Base-by-base conservation (phyloP, 1,284 basidiomycete genomes). In the Earliella scabrosa region DNA sequence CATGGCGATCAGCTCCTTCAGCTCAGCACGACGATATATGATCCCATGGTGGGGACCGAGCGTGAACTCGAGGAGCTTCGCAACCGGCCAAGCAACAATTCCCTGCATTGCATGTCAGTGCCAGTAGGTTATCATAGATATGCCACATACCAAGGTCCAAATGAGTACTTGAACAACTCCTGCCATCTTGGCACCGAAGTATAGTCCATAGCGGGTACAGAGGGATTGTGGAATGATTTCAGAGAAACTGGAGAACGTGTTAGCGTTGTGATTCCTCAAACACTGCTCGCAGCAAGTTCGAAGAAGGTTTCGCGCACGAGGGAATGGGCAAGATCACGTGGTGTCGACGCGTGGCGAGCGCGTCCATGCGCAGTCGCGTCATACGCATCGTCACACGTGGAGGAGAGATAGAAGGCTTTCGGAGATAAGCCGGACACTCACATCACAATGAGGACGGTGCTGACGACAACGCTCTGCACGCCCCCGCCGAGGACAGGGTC, bases 171-270 rank as follows among this genome's bases (percentile, higher is more conserved):
- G 83, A 1, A 93, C 92, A 58, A 93, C 79, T 0, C 88, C 86
- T 0, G 93, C 93, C 80, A 95, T 93, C 65, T 90, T 92, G 1
- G 95, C 95, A 27, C 96, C 96, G 50, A 98, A 87, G 56, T 90
- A 89, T 2, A 98, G 82, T 23, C 96, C 96, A 77, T 97, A 92
- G 16, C 95, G 87, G 11, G 95, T 96, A 71, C 94, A 98, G 7
- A 96, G 75, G 3, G 89, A 91, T 74, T 93, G 86, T 0, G 95
- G 95, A 57, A 97, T 97, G 63, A 98, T 92, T 75, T 97, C 95
- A 45, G 91, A 77, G 69, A 94, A 94, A 60, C 92, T 92, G 63
- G 5, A 27, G 5, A 14, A 2, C n/a, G 4, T 39, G 8, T 41
- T 4, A 41, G 23, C 16, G 3, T 11, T 8, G n/a, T 24, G 11